These are phyloP conservation scores for Spathaspora hagerdaliae DNA, from an alignment of 805 yeast genomes.

Conservation along the genomic window DNA sequence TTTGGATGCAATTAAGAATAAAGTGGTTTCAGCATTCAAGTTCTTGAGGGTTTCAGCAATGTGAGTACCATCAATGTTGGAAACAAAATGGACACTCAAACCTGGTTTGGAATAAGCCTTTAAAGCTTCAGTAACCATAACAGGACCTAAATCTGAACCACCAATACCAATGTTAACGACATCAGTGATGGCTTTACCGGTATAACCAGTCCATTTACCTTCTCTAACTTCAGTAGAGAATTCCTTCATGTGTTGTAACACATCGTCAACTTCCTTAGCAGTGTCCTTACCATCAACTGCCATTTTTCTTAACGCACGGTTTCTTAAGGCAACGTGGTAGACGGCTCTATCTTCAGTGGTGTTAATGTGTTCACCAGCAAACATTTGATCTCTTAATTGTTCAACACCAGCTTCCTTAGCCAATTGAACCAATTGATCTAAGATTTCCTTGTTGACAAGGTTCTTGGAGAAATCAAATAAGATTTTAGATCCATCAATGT, in stretches of 20 bases:
- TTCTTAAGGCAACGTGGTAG: constrained; percentile 93
- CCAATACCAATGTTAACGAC: constrained; percentile 98
- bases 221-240: constrained; percentile 87
- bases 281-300: constrained; percentile 86
- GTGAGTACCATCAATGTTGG: constrained; percentile 98
- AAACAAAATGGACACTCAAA: constrained; percentile 84
- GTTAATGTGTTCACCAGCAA: constrained; percentile 90
- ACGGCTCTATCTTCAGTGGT: constrained; percentile 96
- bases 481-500: constrained; percentile 84
- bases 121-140: constrained; percentile 98
- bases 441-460: constrained; percentile 80
- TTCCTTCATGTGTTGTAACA: constrained; percentile 93
- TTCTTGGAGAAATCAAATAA: constrained; percentile 95
- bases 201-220: constrained; percentile 95
- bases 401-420: constrained; percentile 92
- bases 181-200: constrained; percentile 90
- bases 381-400: constrained; percentile 83
- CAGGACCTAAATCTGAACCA: constrained; percentile 98
- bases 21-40: constrained; percentile 84
- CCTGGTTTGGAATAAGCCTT: constrained; percentile 79
- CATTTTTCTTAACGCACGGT: constrained; percentile 82
- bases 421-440: constrained; percentile 61
- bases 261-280: constrained; percentile 86
- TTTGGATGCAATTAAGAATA: constrained; percentile 91
- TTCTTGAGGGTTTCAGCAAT: constrained; percentile 82